Evolutionary conservation across 1,284 basidiomycete species (phyloP), one percentile per base, ranked within the genome.

Genomic region (Entoloma clypeatum): DNA sequence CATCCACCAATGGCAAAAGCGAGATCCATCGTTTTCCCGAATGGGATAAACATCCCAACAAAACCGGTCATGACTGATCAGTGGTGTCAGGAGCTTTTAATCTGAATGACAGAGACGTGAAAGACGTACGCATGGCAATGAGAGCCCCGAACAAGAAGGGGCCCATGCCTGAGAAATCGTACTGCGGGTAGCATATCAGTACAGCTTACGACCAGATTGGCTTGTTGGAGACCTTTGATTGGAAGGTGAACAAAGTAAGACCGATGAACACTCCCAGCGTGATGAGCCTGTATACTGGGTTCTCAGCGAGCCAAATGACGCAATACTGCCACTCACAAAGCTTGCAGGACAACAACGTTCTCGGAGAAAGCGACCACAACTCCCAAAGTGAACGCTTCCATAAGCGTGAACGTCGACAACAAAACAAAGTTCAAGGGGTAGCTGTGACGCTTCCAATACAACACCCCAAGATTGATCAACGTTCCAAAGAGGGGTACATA

Each of bases 201-300:
- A 36, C 21, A 26, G 8, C 39, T 7, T 13, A 29, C 38, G 17
- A 24, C 25, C 19, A 28, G 6, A 18, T 30, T 24, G 31, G 16
- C 19, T 23, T 17, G 43, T 14, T 10, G 25, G 63, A 17, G 49
- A 81, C 83, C 69, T 89, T 89, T 40, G 84, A 86, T 59, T 90
- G 87, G 53, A 87, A 68, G 1, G 91, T 94, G 66, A 92, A 94
- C 39, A 93, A 61, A 0, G 88, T 91, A 45, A 94, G 67, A 3
- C 91, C 92, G 32, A 89, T 61, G 75, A 95, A 95, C 32, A 92
- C 80, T 23, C 91, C 90, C 10, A 86, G 67, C 0, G 92, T 94
- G 54, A 94, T 89, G 33, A 92, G 57, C 43, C 83, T 86, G 19
- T 13, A 24, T 19, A 21, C 1, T 21, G 28, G 28, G 25, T n/a